These are phyloP conservation scores for Arabidopsis hybrid DNA, from an alignment of 441 rosid genomes.

Conservation along the genomic window DNA sequence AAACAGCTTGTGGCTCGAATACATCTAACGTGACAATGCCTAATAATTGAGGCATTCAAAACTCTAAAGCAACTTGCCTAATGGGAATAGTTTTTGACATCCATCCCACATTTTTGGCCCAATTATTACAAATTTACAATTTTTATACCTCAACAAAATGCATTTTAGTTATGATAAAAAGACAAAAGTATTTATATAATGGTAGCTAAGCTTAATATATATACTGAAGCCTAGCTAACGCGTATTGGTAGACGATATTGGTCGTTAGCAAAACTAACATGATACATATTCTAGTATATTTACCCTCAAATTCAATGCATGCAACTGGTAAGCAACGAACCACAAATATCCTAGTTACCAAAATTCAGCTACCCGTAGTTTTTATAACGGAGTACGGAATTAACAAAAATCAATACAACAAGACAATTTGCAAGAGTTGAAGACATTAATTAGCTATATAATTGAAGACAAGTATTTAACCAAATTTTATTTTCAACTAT, in stretches of 20 bases:
- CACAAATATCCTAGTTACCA: not conserved
- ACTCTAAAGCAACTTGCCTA: slow-evolving; percentile 36
- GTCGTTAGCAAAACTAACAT: not conserved
- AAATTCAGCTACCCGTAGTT: not conserved
- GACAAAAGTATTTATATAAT: no score
- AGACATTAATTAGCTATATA: not conserved
- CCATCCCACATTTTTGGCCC: slow-evolving; percentile 20
- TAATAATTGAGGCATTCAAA: slow-evolving; percentile 31
- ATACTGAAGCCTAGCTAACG: not conserved
- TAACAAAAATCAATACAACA: not conserved
- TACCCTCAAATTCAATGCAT: not conserved
- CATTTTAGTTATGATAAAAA: not conserved
- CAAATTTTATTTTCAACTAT: no score
- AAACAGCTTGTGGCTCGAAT: slow-evolving; percentile 38
- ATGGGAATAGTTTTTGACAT: slow-evolving; percentile 40
- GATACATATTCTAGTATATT: not conserved
- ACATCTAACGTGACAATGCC: slow-evolving; percentile 39
- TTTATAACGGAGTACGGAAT: no score
- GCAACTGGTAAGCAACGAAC: not conserved
- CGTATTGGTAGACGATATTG: not conserved
- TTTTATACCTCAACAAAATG: not conserved
- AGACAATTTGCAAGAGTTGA: not conserved
- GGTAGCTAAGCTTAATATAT: not conserved
- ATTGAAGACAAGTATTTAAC: not conserved
- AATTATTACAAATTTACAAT: not conserved